Base-by-base conservation (phyloP, 176 grass and related monocot genomes). In the Oryza glaberrima region DNA sequence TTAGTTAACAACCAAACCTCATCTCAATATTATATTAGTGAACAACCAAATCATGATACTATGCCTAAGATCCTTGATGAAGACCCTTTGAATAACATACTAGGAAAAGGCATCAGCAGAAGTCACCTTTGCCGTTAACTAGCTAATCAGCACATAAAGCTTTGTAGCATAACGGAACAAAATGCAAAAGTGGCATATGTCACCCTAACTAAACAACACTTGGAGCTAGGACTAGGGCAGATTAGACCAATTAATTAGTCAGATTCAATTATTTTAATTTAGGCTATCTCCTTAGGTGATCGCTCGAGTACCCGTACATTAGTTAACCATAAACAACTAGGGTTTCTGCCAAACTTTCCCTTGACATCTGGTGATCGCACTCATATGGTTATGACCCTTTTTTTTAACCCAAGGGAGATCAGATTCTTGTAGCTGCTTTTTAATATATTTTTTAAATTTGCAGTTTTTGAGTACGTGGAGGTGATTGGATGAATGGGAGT, bases 281-380 rank as follows among this genome's bases (percentile, higher is more conserved):
- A 58, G 63, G 58, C 41, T 84, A 66, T 58, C 17, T 20, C 46
- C n/a, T 69, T 54, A 56, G 30, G 26, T 20, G 46, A 9, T 54
- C 17, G 66, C 67, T 63, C 19, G 63, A 68, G 64, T 28, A 32
- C 30, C 69, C 11, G 43, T 44, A 28, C 79, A 82, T 43, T 58
- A 11, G 8, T 36, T 56, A 83, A 83, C 68, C 9, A 64, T 79
- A 83, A 83, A 87, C 40, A 86, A 83, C 61, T 43, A 79, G 48
- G 40, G 61, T 17, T 45, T 35, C 74, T 79, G 75, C 69, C 79
- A 86, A 90, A 86, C 84, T 75, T 83, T 83, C 9, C 61, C 84
- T 80, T 83, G 49, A 79, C 84, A 73, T 83, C 69, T 75, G 80
- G 80, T 69, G 80, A 75, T 90, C 48, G 70, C 69, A 63, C 84